phyloP scores from a whole-genome alignment of 2,329 filamentous ascomycete species.

The Trichophyton simii region DNA sequence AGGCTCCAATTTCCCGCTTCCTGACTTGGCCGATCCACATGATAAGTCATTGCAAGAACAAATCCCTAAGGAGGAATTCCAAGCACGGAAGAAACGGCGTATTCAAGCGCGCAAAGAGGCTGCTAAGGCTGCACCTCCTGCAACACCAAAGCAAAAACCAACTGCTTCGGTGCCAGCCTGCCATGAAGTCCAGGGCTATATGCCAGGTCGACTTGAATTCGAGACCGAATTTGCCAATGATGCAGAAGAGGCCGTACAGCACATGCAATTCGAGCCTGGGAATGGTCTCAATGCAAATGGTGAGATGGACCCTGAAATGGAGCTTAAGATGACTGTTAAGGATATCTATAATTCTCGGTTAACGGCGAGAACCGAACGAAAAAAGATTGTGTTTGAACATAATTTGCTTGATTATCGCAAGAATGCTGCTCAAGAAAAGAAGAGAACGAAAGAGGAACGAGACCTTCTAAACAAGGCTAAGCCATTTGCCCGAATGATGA shows the following conservation, averaged over 20 bases:
- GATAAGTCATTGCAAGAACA: slow-evolving; percentile 67
- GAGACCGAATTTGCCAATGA: slow-evolving; percentile 97
- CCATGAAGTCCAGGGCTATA: slow-evolving; percentile 96
- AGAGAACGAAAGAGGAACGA: slow-evolving; percentile 85
- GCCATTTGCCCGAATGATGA: slow-evolving; percentile 95
- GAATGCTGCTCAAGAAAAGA: slow-evolving; percentile 82
- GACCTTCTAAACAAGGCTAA: slow-evolving; percentile 88
- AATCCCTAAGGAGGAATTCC: slow-evolving; percentile 83
- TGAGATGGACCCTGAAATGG: slow-evolving; percentile 87
- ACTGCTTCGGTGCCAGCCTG: slow-evolving; percentile 91
- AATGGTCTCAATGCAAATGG: slow-evolving; percentile 84
- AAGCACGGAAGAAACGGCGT: slow-evolving; percentile 77
- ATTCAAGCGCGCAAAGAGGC: slow-evolving; percentile 87
- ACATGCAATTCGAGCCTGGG: slow-evolving; percentile 96
- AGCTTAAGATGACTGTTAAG: slow-evolving; percentile 95
- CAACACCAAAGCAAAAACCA: slow-evolving; percentile 86
- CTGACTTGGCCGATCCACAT: slow-evolving; percentile 69
- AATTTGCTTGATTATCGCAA: slow-evolving; percentile 86
- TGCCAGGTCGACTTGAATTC: slow-evolving; percentile 94
- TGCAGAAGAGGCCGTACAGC: slow-evolving; percentile 92
- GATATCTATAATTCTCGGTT: slow-evolving; percentile 92
- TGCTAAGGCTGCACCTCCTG: slow-evolving; percentile 67
- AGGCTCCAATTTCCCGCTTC: slow-evolving; percentile 71
- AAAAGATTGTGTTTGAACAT: slow-evolving; percentile 95
- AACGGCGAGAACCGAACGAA: slow-evolving; percentile 81